phyloP scores from a whole-genome alignment of 768 basidiomycete genomes.

The Ramaria rubella region DNA sequence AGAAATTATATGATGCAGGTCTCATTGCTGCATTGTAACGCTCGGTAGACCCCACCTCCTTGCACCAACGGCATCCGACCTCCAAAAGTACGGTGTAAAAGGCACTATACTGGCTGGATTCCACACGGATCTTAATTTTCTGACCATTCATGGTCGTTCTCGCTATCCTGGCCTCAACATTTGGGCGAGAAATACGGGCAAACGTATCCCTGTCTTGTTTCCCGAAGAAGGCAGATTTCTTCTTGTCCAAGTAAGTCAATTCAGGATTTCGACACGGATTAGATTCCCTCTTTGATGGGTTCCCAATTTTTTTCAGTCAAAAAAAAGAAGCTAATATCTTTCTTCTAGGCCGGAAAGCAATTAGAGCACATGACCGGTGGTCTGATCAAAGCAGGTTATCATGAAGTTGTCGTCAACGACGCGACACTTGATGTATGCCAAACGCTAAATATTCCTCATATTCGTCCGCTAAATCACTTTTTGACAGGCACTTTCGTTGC shows the following conservation, averaged over 20 bases:
- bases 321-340: too few species aligned
- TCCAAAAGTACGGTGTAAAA: constrained; percentile 67
- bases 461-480: background rate
- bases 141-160: constrained; percentile 86
- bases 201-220: constrained; percentile 81
- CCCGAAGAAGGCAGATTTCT: constrained; percentile 74
- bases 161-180: constrained; percentile 86
- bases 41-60: constrained; percentile 68
- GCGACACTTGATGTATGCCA: constrained; percentile 59
- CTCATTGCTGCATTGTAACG: background rate
- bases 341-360: constrained; percentile 74
- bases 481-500: constrained; percentile 53
- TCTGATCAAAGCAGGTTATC: constrained; percentile 85
- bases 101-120: constrained; percentile 91
- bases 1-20: constrained; percentile 23
- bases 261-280: background rate
- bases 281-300: background rate
- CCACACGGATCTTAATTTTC: constrained; percentile 89
- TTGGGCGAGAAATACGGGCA: constrained; percentile 92
- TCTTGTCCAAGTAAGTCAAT: constrained; percentile 57
- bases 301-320: background rate
- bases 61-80: constrained; percentile 90
- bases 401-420: constrained; percentile 89
- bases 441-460: background rate
- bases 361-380: constrained; percentile 83